These are phyloP conservation scores for Limonium bicolor DNA, from an alignment of 148 eudicot genomes.

Conservation along the genomic window DNA sequence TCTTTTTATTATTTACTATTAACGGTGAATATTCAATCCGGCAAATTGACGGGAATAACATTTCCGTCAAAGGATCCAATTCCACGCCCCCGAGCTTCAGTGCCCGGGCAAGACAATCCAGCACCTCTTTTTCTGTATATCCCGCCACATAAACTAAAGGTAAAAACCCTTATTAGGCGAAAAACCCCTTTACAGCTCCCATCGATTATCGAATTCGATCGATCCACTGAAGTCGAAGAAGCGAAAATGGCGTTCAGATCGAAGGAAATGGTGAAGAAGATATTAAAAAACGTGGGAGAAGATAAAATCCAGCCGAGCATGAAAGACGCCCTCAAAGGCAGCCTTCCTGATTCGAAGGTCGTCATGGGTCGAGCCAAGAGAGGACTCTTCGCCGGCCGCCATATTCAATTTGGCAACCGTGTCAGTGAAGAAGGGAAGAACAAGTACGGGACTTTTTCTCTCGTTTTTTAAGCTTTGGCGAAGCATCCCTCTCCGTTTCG, in stretches of 20 bases:
- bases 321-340: conserved; percentile 43
- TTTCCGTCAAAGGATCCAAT: no score
- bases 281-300: conserved; percentile 72
- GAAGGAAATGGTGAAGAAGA: conserved; percentile 66
- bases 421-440: conserved; percentile 93
- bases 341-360: conserved; percentile 45
- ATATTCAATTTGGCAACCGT: conserved; percentile 78
- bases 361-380: conserved; percentile 93
- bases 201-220: neutral
- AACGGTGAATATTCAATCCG: no score
- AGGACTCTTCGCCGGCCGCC: conserved; percentile 87
- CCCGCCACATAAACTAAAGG: no score
- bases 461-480: no score
- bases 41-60: no score
- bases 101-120: no score
- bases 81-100: no score
- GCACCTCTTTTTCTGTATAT: no score
- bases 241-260: conserved; percentile 70
- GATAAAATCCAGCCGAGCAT: conserved; percentile 47
- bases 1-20: no score
- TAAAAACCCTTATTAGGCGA: no score
- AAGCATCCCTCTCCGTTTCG: no score
- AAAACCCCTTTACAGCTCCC: neutral
- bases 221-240: no score
- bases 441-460: conserved; percentile 29